Conservation (phyloP, 345 rosid species). For the Pistacia atlantica region DNA sequence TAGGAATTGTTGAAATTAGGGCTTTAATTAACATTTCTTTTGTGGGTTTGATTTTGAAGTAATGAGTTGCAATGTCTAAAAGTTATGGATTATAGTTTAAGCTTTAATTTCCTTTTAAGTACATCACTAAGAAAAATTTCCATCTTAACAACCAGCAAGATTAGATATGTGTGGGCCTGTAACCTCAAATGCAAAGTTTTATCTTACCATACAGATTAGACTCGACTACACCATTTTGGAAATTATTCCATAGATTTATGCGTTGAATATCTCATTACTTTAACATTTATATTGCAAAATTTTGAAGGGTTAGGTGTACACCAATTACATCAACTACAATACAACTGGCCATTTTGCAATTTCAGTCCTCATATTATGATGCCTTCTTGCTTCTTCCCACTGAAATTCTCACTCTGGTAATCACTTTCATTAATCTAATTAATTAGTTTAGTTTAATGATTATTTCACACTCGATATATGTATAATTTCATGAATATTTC, state of each 20-base stretch:
- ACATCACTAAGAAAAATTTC: constrained; percentile 37
- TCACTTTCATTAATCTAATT: too few relatives aligned
- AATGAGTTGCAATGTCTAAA: constrained; percentile 24
- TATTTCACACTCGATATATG: too few relatives aligned
- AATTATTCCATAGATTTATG: constrained; percentile 28
- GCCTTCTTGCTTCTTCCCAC: background rate
- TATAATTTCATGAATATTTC: too few relatives aligned
- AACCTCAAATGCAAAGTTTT: constrained; percentile 36
- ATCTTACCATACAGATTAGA: constrained; percentile 43
- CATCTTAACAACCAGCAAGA: constrained; percentile 59
- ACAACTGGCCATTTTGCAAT: too few relatives aligned
- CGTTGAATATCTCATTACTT: constrained; percentile 6
- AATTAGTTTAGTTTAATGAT: too few relatives aligned
- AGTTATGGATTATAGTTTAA: constrained; percentile 23
- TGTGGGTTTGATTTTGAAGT: constrained; percentile 4
- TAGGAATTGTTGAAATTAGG: background rate
- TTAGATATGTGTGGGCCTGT: constrained; percentile 69
- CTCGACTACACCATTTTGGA: constrained; percentile 39
- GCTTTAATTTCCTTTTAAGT: constrained; percentile 43
- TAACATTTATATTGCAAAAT: constrained; percentile 20
- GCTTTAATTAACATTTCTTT: background rate
- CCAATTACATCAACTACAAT: background rate
- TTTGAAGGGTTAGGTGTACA: constrained; percentile 10
- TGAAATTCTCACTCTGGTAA: too few relatives aligned
- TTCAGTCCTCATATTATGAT: background rate